phyloP scores from a whole-genome alignment of 306 rosid genomes.

The Lablab purpureus region DNA sequence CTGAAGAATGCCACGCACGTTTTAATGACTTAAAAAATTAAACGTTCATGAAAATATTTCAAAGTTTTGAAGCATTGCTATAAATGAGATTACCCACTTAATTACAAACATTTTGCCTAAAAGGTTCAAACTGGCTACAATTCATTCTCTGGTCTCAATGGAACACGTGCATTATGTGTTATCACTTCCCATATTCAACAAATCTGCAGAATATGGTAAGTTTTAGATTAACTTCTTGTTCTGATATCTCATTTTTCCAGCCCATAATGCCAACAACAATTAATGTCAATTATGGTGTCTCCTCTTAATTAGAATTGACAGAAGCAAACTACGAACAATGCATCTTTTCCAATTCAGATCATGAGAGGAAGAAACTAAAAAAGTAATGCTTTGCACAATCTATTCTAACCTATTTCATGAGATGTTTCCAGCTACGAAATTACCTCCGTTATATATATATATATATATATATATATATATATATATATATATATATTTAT shows the following conservation, averaged over 20 bases:
- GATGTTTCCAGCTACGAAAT: neutral
- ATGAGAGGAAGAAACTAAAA: neutral
- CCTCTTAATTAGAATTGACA: neutral
- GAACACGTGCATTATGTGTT: neutral
- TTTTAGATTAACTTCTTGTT: neutral
- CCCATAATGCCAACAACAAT: neutral
- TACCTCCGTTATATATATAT: too few species aligned
- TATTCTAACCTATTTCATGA: neutral
- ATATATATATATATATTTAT: too few species aligned
- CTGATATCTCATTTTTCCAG: neutral
- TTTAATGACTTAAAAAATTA: neutral
- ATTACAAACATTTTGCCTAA: neutral
- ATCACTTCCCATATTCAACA: neutral
- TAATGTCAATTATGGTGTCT: neutral
- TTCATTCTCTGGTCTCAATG: neutral
- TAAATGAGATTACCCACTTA: neutral
- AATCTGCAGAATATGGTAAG: neutral
- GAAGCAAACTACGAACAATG: neutral
- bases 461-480: too few species aligned
- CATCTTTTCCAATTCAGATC: neutral
- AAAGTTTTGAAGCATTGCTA: neutral
- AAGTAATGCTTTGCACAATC: neutral
- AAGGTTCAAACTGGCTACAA: neutral
- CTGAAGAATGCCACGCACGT: neutral
- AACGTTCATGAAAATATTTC: neutral